phyloP scores from a whole-genome alignment of 1,284 basidiomycete genomes.

The Ustilago hordei region DNA sequence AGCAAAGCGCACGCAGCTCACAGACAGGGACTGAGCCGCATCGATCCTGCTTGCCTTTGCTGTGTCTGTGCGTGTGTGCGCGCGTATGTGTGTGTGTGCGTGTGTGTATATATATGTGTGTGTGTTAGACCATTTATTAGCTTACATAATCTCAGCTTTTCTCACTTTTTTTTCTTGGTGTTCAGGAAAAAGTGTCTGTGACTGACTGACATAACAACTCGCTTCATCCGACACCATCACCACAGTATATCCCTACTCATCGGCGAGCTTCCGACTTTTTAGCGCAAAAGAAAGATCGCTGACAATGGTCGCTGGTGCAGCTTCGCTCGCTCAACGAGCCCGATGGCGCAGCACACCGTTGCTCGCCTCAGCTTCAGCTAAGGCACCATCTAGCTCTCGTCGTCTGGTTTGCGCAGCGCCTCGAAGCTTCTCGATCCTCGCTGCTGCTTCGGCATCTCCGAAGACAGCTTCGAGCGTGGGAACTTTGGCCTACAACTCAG shows the following conservation, averaged over 20 bases:
- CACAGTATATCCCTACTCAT: background rate
- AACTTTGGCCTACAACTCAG: slow-evolving; percentile 23
- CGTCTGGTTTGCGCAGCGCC: background rate
- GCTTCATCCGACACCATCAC: slow-evolving; percentile 3
- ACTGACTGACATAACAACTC: slow-evolving; percentile 2
- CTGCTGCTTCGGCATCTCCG: slow-evolving; percentile 8
- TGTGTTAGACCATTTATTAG: background rate
- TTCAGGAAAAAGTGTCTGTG: background rate
- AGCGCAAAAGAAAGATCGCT: background rate
- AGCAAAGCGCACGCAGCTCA: background rate
- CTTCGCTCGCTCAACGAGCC: slow-evolving; percentile 30
- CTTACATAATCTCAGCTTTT: slow-evolving; percentile 8
- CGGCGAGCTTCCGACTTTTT: background rate
- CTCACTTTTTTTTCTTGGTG: slow-evolving; percentile 1
- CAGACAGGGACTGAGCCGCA: background rate
- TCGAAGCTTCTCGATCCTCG: slow-evolving; percentile 9
- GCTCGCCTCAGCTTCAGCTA: slow-evolving; percentile 16
- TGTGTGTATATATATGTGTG: background rate
- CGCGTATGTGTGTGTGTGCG: background rate
- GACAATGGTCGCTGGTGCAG: slow-evolving; percentile 28
- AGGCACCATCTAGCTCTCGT: background rate
- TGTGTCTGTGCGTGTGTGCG: slow-evolving; percentile 1
- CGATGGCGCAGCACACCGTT: slow-evolving; percentile 26
- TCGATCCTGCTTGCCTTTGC: background rate
- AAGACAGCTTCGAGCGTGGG: slow-evolving; percentile 10